Base-by-base conservation (phyloP, 805 yeast species). In the Kurtzmaniella fragi region DNA sequence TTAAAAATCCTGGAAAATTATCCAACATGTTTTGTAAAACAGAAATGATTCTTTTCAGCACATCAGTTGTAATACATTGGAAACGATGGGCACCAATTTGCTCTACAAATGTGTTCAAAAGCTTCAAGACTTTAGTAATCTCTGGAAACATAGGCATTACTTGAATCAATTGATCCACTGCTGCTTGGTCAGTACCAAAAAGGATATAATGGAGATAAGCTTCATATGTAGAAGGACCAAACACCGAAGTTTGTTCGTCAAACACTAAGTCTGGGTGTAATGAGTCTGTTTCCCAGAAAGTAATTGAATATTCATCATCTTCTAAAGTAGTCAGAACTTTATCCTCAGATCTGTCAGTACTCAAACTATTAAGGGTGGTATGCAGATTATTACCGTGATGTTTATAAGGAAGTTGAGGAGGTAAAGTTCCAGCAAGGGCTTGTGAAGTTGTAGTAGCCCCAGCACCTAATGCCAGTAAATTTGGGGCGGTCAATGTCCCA, bases 171-270 rank as follows among this genome's bases (percentile, higher is more conserved):
- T 52, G 50, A 48, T 41, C 27, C 37, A 58, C 40, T 41, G 42
- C 32, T 42, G 35, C 15, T 15, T 45, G 41, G 15, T 45, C 47
- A n/a, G 37, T 34, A 25, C 50, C 49, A 39, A 65, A 67, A 12
- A 88, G 56, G 17, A 86, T 64, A 3, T 84, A 75, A 60, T 90
- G 97, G 40, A 90, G 77, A 28, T 89, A 68, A 34, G 89, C 75
- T 56, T 89, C 96, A 9, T 77, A 52, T 0, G 86, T 56, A 14
- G 54, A 44, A 16, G 75, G 69, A 6, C 70, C 46, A 23, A 73
- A 64, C 13, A 50, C 44, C 14, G 73, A 50, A 15, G 47, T 42
- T 10, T 48, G 72, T 15, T 75, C 54, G 50, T 82, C 86, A 41
- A 77, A 56, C 17, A 47, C 42, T 26, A 68, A 54, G 14, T 56